These are phyloP conservation scores for Trichophyton schoenleinii DNA, from an alignment of 2,329 filamentous ascomycete species.

Conservation along the genomic window DNA sequence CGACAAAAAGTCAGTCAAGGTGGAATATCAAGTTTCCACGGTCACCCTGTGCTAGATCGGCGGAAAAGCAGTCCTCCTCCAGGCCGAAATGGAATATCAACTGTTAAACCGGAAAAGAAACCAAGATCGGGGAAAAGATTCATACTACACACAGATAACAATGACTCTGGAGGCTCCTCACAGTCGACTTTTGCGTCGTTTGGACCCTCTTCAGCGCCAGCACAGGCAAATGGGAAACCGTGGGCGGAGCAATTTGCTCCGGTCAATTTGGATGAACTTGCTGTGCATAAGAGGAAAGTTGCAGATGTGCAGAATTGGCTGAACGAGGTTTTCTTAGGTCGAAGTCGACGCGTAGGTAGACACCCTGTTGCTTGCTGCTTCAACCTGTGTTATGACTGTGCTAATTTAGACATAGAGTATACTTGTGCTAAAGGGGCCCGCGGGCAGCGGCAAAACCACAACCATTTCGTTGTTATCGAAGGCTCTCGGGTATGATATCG, in stretches of 20 bases:
- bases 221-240: conserved; percentile 38
- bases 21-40: background rate
- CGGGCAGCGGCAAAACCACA: conserved; percentile 86
- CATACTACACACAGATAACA: conserved; percentile 12
- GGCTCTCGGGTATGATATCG: conserved; percentile 61
- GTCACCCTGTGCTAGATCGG: conserved; percentile 6
- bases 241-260: conserved; percentile 85
- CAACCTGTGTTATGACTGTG: background rate
- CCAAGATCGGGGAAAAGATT: conserved; percentile 19
- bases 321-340: conserved; percentile 55
- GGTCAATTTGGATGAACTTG: conserved; percentile 63
- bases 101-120: conserved; percentile 9
- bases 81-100: conserved; percentile 5
- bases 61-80: conserved; percentile 8
- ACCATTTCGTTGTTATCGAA: conserved; percentile 67
- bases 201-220: background rate
- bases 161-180: background rate
- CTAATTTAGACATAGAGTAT: conserved; percentile 46
- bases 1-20: background rate
- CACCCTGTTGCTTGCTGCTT: background rate
- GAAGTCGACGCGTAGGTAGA: conserved; percentile 27
- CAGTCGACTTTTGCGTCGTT: background rate
- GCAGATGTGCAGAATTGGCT: conserved; percentile 75
- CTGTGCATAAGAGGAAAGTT: conserved; percentile 90
- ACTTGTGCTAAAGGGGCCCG: conserved; percentile 76